A percentile compares a stretch with the other conserved stretches of the same genome.
These are phyloP conservation scores for Colletotrichum camelliae DNA, from an alignment of 2,329 filamentous ascomycete genomes.

Conservation along the genomic window DNA sequence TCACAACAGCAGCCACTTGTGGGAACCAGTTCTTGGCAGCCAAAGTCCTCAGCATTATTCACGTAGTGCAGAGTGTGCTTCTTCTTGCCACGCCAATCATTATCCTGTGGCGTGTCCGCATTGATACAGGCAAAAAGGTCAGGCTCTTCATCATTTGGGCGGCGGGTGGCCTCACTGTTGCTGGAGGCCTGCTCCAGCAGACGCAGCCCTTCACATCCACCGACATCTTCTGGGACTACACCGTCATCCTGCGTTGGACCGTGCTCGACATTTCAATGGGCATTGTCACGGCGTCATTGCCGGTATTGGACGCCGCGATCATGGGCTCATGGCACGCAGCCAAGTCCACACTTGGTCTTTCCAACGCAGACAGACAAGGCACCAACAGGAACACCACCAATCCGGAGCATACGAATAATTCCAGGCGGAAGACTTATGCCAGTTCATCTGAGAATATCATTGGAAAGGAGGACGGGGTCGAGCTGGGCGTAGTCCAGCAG, in stretches of 20 bases:
- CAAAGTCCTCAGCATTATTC: constrained; percentile 30
- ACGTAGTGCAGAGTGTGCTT: constrained; percentile 35
- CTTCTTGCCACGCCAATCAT: constrained; percentile 33
- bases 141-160: constrained; percentile 33
- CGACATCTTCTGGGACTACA: constrained; percentile 24
- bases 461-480: background rate
- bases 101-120: constrained; percentile 34
- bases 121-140: constrained; percentile 28
- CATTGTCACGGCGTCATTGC: constrained; percentile 32
- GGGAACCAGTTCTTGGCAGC: constrained; percentile 19
- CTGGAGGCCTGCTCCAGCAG: constrained; percentile 31
- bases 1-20: background rate
- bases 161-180: constrained; percentile 29
- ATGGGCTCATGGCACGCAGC: constrained; percentile 18
- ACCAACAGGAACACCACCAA: background rate
- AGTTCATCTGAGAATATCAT: constrained; percentile 7
- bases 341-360: background rate
- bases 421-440: background rate
- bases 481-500: background rate
- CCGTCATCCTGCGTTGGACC: constrained; percentile 28
- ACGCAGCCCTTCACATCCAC: constrained; percentile 7
- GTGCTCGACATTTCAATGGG: constrained; percentile 32
- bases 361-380: background rate
- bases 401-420: background rate
- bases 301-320: constrained; percentile 29